Percentiles rank a stretch among this genome's conserved stretches.
These are phyloP conservation scores for Lasiodiplodia citricola DNA, from an alignment of 2,329 filamentous ascomycete species.

Conservation along the genomic window DNA sequence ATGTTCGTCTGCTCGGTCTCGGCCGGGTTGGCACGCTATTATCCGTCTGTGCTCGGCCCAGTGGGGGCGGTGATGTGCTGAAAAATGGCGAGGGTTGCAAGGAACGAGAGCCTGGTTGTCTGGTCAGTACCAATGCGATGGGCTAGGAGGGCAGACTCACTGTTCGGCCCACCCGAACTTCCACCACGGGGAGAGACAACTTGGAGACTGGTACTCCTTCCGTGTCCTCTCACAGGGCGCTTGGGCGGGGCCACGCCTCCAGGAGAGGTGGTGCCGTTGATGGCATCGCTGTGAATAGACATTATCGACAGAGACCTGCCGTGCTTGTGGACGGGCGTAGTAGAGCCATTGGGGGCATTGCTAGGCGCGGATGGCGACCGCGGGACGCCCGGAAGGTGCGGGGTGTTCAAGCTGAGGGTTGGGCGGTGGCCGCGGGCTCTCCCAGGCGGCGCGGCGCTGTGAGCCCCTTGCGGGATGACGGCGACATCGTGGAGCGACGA, in stretches of 20 bases:
- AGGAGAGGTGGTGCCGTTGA: constrained; percentile 12
- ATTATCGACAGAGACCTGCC: constrained; percentile 57
- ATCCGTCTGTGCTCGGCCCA: constrained; percentile 36
- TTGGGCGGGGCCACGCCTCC: constrained; percentile 31
- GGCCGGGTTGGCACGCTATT: constrained; percentile 39
- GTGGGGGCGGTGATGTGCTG: constrained; percentile 46
- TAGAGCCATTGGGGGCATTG: constrained; percentile 34
- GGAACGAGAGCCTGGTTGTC: constrained; percentile 1
- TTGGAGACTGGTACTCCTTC: constrained; percentile 81
- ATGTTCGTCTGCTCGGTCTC: constrained; percentile 28
- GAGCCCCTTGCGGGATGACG: constrained; percentile 15
- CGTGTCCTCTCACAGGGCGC: constrained; percentile 69
- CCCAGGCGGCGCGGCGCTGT: constrained; percentile 14
- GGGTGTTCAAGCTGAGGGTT: constrained; percentile 65
- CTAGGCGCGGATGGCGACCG: constrained; percentile 11
- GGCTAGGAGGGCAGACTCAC: constrained; percentile 40
- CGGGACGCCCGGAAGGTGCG: constrained; percentile 14
- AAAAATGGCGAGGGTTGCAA: constrained; percentile 50
- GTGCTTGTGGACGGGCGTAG: constrained; percentile 39
- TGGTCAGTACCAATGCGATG: constrained; percentile 26
- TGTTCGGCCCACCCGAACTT: constrained; percentile 25
- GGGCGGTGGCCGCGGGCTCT: constrained; percentile 65
- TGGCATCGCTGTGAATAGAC: constrained; percentile 39
- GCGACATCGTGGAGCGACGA: constrained; percentile 35
- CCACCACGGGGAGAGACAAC: constrained; percentile 58